Evolutionary conservation across 208 protist species (phyloP).

Genomic region (Endotrypanum monterogeii): DNA sequence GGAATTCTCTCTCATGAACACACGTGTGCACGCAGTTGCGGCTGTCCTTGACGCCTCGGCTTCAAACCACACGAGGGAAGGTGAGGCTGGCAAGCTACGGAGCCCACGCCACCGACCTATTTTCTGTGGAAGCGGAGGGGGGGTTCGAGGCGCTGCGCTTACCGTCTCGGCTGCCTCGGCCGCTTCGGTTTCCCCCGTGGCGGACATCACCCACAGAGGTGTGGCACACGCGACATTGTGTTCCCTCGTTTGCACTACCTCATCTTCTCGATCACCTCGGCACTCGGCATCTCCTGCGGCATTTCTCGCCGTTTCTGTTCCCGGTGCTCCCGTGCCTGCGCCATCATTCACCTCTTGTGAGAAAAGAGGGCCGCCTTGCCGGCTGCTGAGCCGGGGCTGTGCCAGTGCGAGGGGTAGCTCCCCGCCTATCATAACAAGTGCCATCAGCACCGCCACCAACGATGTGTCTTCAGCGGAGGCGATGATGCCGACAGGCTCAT

Average conservation of each 20-base stretch:
- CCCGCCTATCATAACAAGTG: constrained; percentile 11
- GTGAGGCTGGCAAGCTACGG: not conserved
- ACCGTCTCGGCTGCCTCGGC: not conserved
- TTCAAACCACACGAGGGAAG: constrained; percentile 2
- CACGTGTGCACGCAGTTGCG: not conserved
- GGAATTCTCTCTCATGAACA: not conserved
- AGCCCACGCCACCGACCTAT: not conserved
- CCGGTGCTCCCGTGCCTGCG: not conserved
- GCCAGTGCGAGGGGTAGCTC: not conserved
- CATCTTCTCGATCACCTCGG: constrained; percentile 1
- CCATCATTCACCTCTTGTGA: not conserved
- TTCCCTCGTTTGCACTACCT: not conserved
- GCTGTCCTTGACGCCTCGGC: constrained; percentile 3
- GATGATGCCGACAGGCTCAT: constrained; percentile 11
- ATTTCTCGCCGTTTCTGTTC: not conserved
- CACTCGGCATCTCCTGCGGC: not conserved
- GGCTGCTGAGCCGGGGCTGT: not conserved
- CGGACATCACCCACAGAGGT: not conserved
- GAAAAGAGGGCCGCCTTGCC: not conserved
- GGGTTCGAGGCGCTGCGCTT: not conserved
- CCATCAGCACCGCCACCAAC: constrained; percentile 5
- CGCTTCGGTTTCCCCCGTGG: not conserved
- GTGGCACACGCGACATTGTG: not conserved
- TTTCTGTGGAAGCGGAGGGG: not conserved
- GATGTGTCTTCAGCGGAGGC: constrained; percentile 6